Percentiles rank a stretch among this genome's conserved stretches.
Conservation (phyloP, 345 rosid genomes). For the Syzygium grande region DNA sequence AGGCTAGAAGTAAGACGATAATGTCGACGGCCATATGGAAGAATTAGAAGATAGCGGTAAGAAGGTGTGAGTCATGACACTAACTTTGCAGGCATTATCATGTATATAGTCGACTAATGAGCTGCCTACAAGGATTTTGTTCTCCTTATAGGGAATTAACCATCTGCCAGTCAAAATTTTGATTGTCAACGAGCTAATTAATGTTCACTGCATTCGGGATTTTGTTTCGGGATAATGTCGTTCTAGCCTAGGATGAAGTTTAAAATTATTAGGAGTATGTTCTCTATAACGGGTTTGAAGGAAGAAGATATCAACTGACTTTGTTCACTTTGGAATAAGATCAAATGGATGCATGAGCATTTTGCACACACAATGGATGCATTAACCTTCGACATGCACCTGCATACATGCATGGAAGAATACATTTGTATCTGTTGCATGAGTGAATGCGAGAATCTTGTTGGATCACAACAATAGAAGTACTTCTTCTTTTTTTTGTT, state of each 20-base stretch:
- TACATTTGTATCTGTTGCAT: neutral
- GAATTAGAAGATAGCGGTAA: neutral
- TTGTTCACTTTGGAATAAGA: neutral
- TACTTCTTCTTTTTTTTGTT: neutral
- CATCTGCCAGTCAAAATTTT: neutral
- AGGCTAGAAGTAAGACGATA: neutral
- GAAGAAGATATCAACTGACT: neutral
- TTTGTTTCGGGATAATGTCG: neutral
- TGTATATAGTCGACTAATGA: neutral
- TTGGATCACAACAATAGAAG: neutral
- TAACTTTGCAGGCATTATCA: neutral
- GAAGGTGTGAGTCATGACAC: neutral
- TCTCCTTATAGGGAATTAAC: neutral
- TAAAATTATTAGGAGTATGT: neutral
- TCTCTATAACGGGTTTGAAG: neutral
- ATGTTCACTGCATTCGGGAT: neutral
- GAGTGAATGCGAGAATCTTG: neutral
- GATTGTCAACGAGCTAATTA: neutral
- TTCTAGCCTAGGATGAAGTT: neutral
- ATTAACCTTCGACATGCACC: neutral
- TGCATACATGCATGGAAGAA: neutral
- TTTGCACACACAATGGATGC: neutral
- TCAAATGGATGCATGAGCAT: neutral
- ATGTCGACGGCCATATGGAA: neutral
- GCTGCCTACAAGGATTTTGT: neutral